Base-by-base conservation (phyloP, 352 stramenopile genomes). In the Phytophthora cryptogea region DNA sequence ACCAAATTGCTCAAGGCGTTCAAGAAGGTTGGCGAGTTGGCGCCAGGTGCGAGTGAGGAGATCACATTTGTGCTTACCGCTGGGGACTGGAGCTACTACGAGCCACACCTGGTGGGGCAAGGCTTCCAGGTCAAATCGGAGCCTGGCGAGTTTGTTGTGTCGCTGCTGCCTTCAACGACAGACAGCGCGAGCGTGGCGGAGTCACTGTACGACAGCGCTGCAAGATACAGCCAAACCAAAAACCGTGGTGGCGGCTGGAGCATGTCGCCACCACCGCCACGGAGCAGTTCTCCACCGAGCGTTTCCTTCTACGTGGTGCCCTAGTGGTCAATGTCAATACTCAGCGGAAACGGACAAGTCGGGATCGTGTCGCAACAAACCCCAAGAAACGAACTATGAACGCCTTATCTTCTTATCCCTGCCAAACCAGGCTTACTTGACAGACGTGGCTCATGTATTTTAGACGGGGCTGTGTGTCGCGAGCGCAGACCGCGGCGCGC, bases 1-100 rank as follows among this genome's bases (percentile, higher is more conserved):
- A 71, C 71, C 46, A 94, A 93, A 54, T 54, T 92, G 59, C 80
- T 95, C 26, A 90, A 89, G 66, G 66, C 74, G 10, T 92, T 94
- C 57, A 49, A 73, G 37, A 94, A 93, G 70, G 59, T 94, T 33
- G 59, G 71, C 4, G 55, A 88, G 9, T 37, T 63, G 5, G 32
- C 72, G 0, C 53, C 62, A 5, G 70, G 70, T 5, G 54, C 70
- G 11, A 69, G 49, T 5, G 66, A 42, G 28, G n/a, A 54, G 0
- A 80, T 92, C 8, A 41, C 50, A 44, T 90, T 92, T 47, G 57
- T 70, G 20, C 55, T 94, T 2, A 59, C 39, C 1, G 40, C 42
- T 0, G 49, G 71, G 4, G 70, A 90, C 44, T 88, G 76, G 74
- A 78, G 80, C 46, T 88, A 78, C 48, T 89, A 78, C 53, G 45